These are phyloP conservation scores for Onygenales sp. DNA, from an alignment of 2,329 filamentous ascomycete species.

Conservation along the genomic window DNA sequence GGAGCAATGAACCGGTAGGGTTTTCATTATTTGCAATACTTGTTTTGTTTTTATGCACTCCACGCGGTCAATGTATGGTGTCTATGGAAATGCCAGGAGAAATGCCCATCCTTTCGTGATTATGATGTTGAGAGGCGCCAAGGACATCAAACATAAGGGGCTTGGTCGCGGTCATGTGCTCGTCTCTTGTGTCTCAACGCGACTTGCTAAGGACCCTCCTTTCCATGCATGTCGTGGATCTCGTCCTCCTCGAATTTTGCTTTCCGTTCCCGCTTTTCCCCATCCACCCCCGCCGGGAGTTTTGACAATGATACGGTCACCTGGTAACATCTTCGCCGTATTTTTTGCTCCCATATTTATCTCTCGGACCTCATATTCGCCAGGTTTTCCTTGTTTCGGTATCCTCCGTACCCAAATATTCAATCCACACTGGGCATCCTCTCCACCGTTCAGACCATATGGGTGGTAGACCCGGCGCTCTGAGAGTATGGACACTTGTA, in stretches of 20 bases:
- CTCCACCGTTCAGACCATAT: conserved; percentile 72
- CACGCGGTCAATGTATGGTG: background rate
- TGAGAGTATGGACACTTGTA: conserved; percentile 67
- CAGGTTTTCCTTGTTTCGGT: conserved; percentile 30
- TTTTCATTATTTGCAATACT: background rate
- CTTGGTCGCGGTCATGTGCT: conserved; percentile 23
- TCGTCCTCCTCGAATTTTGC: conserved; percentile 34
- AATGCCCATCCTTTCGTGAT: too few species aligned
- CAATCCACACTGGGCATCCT: conserved; percentile 63
- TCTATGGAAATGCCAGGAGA: background rate
- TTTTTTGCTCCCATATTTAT: conserved; percentile 25
- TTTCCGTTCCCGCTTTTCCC: conserved; percentile 42
- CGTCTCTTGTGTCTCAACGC: conserved; percentile 41
- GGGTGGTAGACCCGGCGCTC: conserved; percentile 64
- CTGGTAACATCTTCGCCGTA: conserved; percentile 23
- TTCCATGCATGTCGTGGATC: conserved; percentile 55
- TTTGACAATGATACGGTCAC: conserved; percentile 29
- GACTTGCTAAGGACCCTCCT: conserved; percentile 47
- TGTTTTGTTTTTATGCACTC: background rate
- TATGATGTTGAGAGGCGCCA: too few species aligned
- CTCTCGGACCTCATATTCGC: conserved; percentile 15
- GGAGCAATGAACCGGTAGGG: background rate
- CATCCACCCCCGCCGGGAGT: conserved; percentile 32
- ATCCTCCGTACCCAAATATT: conserved; percentile 77
- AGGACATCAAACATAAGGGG: too few species aligned